These are phyloP conservation scores for Emergomyces africanus DNA, from an alignment of 2,329 filamentous ascomycete species.

Conservation along the genomic window DNA sequence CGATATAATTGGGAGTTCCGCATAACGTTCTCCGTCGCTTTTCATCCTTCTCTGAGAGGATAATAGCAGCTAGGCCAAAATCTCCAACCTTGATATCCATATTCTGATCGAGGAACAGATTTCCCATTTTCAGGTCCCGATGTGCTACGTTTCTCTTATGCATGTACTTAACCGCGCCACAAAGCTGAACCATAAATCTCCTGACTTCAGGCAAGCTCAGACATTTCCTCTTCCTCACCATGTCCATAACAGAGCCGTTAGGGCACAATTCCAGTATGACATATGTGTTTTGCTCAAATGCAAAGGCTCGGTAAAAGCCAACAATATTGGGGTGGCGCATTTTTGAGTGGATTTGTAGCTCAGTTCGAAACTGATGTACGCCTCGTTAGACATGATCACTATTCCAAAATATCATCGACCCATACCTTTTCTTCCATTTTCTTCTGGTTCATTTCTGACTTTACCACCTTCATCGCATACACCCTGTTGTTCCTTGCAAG, in stretches of 20 bases:
- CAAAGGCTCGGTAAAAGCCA: slow-evolving; percentile 87
- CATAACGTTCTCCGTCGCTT: slow-evolving; percentile 81
- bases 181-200: slow-evolving; percentile 87
- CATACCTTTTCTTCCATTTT: slow-evolving; percentile 41
- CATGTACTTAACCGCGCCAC: slow-evolving; percentile 96
- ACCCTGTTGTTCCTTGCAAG: slow-evolving; percentile 31
- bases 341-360: slow-evolving; percentile 96
- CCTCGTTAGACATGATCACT: slow-evolving; percentile 2
- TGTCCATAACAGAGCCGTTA: slow-evolving; percentile 94
- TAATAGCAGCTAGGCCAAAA: slow-evolving; percentile 83
- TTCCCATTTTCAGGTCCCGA: slow-evolving; percentile 94
- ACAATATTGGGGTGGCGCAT: slow-evolving; percentile 95
- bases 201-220: slow-evolving; percentile 89
- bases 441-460: slow-evolving; percentile 36
- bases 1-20: slow-evolving; percentile 96
- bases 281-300: slow-evolving; percentile 79
- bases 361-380: slow-evolving; percentile 51
- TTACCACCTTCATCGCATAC: slow-evolving; percentile 40
- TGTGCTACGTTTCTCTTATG: slow-evolving; percentile 94
- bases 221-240: slow-evolving; percentile 84
- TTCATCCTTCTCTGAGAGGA: slow-evolving; percentile 85
- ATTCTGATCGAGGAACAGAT: slow-evolving; percentile 82
- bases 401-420: not conserved
- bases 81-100: slow-evolving; percentile 99
- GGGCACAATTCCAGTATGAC: slow-evolving; percentile 89